Evolutionary conservation across 257 asterid genomes (phyloP), one percentile per base, ranked within the genome.

Genomic region (Euphrasia confusa): DNA sequence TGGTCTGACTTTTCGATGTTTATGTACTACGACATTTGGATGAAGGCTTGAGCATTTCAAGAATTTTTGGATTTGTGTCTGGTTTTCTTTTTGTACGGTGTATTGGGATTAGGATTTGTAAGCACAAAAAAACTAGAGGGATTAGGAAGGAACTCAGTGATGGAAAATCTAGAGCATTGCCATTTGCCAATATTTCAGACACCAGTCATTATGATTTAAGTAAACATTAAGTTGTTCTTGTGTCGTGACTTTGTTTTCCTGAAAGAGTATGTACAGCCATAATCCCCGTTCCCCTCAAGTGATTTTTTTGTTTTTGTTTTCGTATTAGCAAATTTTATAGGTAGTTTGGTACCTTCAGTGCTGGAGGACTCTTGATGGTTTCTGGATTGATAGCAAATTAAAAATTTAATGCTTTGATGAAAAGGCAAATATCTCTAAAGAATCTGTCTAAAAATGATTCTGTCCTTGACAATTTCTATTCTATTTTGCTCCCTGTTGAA

Each of bases 51-150:
- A 45, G 24, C 13, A 50, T 61, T 26, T 58, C 37, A 17, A 50
- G n/a, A 53, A 8, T 12, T 39, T 27, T 58, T 35, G 32, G 12
- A 57, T 7, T 28, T 10, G 55, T 21, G 33, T 30, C 33, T 30
- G 33, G 33, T 4, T 30, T 30, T 30, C 33, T 37, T 26, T 28
- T 37, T 61, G 33, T 30, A 65, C 39, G 14, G 5, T 4, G 49
- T 48, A 59, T 37, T 35, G 59, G 35, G 61, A 48, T 33, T 39
- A 9, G 58, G 66, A 48, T 45, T 60, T 45, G 40, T 60, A n/a
- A 53, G 14, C 32, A 13, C 66, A 18, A 21, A 21, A 21, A 21
- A 21, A 21, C 24, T 21, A 21, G 24, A 21, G 59, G 35, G 61
- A 39, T 33, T 39, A 9, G 58, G 66, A 48, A 53, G 14, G 32